Evolutionary conservation across 169 alveolate species (phyloP).

Genomic region (Babesia ovata): DNA sequence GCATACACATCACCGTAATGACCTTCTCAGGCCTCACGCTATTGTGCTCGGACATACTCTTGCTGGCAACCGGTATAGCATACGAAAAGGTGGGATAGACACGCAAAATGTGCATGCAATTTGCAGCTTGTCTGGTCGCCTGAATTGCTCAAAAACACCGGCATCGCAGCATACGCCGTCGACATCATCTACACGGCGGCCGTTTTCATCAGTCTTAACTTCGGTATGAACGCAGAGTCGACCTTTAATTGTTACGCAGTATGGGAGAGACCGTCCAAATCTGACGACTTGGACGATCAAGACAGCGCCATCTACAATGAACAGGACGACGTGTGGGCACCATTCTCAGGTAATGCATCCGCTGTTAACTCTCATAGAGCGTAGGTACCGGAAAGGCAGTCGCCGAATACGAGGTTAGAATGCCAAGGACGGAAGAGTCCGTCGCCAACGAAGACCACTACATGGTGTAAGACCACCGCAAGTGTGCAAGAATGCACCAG

Average conservation of each 20-base stretch:
- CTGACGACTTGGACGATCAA: slow-evolving; percentile 4
- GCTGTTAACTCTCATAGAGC: not conserved
- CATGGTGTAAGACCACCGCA: not conserved
- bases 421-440: slow-evolving; percentile 2
- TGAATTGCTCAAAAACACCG: slow-evolving; percentile 7
- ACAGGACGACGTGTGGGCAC: slow-evolving; percentile 60
- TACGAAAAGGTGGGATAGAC: slow-evolving; percentile 11
- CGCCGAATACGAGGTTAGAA: slow-evolving; percentile 14
- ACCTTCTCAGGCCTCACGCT: slow-evolving; percentile 45
- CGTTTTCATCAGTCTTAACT: slow-evolving; percentile 25
- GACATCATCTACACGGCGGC: slow-evolving; percentile 33
- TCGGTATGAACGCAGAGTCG: slow-evolving; percentile 11
- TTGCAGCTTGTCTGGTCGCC: slow-evolving; percentile 40
- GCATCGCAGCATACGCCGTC: slow-evolving; percentile 14
- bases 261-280: slow-evolving; percentile 58
- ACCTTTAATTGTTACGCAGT: slow-evolving; percentile 4
- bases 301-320: slow-evolving; percentile 9
- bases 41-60: slow-evolving; percentile 16
- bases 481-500: not conserved
- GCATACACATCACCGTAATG: not conserved
- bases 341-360: slow-evolving; percentile 41
- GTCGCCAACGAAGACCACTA: not conserved
- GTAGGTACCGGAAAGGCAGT: slow-evolving; percentile 36
- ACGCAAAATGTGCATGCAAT: not conserved
- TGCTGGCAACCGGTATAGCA: slow-evolving; percentile 15